Evolutionary conservation across 2,329 filamentous ascomycete genomes (phyloP).

Genomic region (Arthrobotrys iridis): DNA sequence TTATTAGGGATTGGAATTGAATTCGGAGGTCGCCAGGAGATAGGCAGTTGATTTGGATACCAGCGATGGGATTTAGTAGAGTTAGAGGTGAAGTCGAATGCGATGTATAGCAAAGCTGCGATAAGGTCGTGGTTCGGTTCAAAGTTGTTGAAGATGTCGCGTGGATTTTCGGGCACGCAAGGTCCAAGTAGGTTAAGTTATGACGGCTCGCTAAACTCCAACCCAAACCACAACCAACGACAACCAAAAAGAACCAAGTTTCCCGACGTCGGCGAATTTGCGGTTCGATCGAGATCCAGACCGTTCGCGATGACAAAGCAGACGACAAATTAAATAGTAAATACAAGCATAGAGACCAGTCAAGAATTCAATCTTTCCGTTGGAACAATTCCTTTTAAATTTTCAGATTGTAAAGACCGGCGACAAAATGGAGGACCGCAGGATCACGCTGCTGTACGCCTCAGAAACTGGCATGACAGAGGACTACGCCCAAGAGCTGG

Average conservation of each 20-base stretch:
- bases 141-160: neutral
- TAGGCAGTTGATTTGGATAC: neutral
- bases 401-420: neutral
- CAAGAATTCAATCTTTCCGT: no score
- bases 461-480: conserved; percentile 95
- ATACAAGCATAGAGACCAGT: no score
- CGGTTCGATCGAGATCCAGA: conserved; percentile 2
- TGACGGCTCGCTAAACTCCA: neutral
- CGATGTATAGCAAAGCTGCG: neutral
- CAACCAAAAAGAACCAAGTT: no score
- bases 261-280: conserved; percentile 37
- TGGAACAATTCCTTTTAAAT: neutral
- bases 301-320: conserved; percentile 43
- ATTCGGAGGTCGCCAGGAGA: neutral
- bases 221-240: neutral
- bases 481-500: conserved; percentile 87
- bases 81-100: neutral
- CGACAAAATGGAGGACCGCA: conserved; percentile 66
- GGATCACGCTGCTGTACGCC: conserved; percentile 77
- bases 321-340: neutral
- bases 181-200: conserved; percentile 8
- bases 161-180: neutral
- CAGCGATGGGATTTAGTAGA: neutral
- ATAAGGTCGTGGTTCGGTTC: neutral
- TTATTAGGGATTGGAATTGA: no score